A percentile compares a stretch with the other conserved stretches of the same genome.
phyloP scores from a whole-genome alignment of 345 rosid species.

The Euphorbia pulcherrima region DNA sequence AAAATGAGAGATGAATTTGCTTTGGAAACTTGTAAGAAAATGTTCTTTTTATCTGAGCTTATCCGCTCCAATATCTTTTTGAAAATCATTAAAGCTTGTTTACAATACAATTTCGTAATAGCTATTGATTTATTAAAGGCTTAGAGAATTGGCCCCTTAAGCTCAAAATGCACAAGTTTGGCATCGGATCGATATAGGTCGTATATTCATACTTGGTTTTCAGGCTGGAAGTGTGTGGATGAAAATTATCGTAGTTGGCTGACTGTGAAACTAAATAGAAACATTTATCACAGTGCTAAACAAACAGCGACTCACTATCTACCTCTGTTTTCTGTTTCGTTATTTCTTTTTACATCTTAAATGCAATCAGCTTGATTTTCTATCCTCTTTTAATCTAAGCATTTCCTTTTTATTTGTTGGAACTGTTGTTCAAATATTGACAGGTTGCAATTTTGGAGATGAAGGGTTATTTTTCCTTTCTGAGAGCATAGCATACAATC shows the following conservation, averaged over 20 bases:
- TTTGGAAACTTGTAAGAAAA: neutral
- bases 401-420: neutral
- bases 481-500: conserved; percentile 88
- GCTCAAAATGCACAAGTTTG: neutral
- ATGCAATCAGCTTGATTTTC: neutral
- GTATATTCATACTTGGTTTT: neutral
- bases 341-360: neutral
- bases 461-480: conserved; percentile 84
- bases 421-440: conserved; percentile 6
- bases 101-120: neutral
- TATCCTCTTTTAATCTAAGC: too few relatives aligned
- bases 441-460: conserved; percentile 92
- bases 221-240: neutral
- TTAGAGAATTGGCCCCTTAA: neutral
- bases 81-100: neutral
- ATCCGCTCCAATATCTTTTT: neutral
- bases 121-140: neutral
- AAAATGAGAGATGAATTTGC: neutral
- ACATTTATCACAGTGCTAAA: neutral
- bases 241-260: neutral
- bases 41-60: neutral
- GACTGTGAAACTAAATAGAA: neutral
- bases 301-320: neutral
- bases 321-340: too few relatives aligned
- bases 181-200: neutral